phyloP scores from a whole-genome alignment of 2,329 filamentous ascomycete genomes.

The Talaromyces pinophilus region DNA sequence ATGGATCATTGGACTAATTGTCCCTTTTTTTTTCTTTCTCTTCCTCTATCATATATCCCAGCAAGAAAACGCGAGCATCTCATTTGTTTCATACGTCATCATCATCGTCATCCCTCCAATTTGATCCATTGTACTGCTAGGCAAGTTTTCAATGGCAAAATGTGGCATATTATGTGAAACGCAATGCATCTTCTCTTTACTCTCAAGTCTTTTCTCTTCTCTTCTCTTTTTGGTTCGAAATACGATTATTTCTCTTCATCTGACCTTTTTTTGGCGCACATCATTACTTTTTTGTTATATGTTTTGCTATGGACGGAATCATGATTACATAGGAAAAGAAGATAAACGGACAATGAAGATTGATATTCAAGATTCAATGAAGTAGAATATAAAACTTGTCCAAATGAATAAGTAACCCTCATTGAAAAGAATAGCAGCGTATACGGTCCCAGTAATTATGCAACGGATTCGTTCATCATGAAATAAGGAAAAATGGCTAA shows the following conservation, averaged over 20 bases:
- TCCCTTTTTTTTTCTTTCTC: not conserved
- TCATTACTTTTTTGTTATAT: not conserved
- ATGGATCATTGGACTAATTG: not conserved
- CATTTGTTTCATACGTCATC: not conserved
- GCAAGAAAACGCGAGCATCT: conserved; percentile 10
- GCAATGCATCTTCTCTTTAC: not conserved
- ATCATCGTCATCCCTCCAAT: not conserved
- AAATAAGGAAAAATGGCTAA: not conserved
- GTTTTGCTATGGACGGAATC: not conserved
- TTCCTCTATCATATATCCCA: not conserved
- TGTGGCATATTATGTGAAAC: not conserved
- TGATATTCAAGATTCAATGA: not conserved
- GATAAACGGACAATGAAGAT: not conserved
- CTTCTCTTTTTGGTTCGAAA: not conserved
- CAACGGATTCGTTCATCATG: not conserved
- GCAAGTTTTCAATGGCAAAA: not conserved
- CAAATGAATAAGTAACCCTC: not conserved
- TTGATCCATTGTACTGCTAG: not conserved
- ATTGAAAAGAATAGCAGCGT: not conserved
- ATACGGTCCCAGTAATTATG: not conserved
- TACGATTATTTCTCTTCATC: not conserved
- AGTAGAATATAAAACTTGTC: not conserved
- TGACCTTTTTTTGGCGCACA: not conserved
- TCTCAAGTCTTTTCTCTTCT: not conserved
- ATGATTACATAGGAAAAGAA: not conserved